Evolutionary conservation across 768 basidiomycete genomes (phyloP).

Genomic region (Leucosporidium creatinivorum): DNA sequence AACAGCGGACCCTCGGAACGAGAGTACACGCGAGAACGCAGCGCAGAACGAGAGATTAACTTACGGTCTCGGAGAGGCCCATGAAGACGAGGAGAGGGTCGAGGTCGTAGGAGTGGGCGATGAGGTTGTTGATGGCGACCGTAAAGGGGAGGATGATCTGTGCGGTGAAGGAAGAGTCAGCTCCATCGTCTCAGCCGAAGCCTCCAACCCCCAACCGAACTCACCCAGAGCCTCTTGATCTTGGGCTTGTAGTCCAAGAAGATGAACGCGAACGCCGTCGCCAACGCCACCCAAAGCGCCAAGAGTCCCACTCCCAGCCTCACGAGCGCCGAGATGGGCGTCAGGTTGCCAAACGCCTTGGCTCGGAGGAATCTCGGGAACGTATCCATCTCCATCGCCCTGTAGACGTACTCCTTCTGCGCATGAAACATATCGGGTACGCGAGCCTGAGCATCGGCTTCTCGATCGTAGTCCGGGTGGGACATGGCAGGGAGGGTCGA

Average conservation of each 20-base stretch:
- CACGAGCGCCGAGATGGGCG: constrained; percentile 79
- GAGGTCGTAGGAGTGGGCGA: constrained; percentile 94
- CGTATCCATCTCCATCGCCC: constrained; percentile 40
- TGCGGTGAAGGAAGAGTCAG: neutral
- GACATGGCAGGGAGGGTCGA: constrained; percentile 59
- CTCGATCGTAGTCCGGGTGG: constrained; percentile 46
- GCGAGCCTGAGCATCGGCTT: constrained; percentile 71
- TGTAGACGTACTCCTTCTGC: constrained; percentile 64
- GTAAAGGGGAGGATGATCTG: constrained; percentile 93
- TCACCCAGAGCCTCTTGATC: constrained; percentile 85
- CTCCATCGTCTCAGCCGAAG: neutral
- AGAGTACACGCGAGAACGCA: too few species aligned
- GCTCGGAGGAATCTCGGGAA: constrained; percentile 74
- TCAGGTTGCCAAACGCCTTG: constrained; percentile 97
- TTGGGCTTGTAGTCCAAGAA: constrained; percentile 92
- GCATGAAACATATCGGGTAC: constrained; percentile 91
- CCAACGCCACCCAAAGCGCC: constrained; percentile 88
- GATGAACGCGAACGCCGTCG: constrained; percentile 79
- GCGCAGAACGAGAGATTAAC: neutral
- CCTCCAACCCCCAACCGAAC: constrained; percentile 43
- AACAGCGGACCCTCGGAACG: too few species aligned
- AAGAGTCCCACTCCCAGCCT: constrained; percentile 77
- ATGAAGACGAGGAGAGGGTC: constrained; percentile 92
- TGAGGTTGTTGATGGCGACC: constrained; percentile 77
- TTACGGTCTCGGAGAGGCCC: constrained; percentile 74